Conservation (phyloP, 2,329 filamentous ascomycete species). For the Pseudovirgaria hyperparasitica region DNA sequence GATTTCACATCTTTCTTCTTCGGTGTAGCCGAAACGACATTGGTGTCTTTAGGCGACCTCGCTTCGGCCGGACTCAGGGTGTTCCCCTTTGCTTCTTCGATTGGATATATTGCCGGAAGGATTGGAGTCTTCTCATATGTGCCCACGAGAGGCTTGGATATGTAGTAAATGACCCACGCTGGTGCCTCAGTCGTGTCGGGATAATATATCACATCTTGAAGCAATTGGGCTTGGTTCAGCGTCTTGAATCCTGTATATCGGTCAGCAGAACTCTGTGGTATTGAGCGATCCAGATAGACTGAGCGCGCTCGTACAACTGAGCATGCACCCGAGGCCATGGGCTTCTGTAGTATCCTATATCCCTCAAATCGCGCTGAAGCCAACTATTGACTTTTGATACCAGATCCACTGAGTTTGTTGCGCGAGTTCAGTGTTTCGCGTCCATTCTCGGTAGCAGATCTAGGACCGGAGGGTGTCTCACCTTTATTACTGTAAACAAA, state of each 20-base stretch:
- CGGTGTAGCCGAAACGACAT: conserved; percentile 31
- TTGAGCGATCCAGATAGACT: conserved; percentile 11
- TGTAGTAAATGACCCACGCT: conserved; percentile 95
- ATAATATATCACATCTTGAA: conserved; percentile 78
- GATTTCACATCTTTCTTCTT: conserved; percentile 83
- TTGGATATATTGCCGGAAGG: conserved; percentile 40
- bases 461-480: no score
- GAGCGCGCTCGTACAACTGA: no score
- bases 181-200: conserved; percentile 78
- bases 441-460: no score
- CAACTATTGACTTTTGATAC: no score
- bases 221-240: conserved; percentile 75
- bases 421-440: no score
- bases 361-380: no score
- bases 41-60: conserved; percentile 10
- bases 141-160: conserved; percentile 78
- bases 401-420: no score
- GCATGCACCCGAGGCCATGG: no score
- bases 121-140: conserved; percentile 66
- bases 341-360: no score
- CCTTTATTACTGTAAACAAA: conserved; percentile 95
- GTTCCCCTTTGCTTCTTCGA: conserved; percentile 10
- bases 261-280: conserved; percentile 4
- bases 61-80: conserved; percentile 4
- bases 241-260: conserved; percentile 67